These are phyloP conservation scores for Saitozyma podzolica DNA, from an alignment of 768 basidiomycete genomes.

Conservation along the genomic window DNA sequence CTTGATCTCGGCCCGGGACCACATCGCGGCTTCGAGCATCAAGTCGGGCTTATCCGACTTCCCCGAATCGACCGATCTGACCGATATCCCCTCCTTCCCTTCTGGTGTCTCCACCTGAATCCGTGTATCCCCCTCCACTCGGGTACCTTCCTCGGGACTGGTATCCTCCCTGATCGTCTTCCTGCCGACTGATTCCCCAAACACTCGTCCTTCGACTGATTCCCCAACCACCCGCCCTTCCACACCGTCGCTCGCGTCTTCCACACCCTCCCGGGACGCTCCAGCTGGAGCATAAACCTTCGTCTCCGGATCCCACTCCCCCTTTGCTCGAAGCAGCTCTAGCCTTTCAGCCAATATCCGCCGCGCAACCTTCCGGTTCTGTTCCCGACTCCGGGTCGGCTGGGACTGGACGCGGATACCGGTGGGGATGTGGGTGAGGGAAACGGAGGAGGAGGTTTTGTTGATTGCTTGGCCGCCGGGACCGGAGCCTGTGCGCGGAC, in stretches of 20 bases:
- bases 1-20: constrained; percentile 64
- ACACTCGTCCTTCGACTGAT: no score
- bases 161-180: neutral
- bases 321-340: constrained; percentile 22
- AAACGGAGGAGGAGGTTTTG: constrained; percentile 80
- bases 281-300: no score
- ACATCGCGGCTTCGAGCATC: constrained; percentile 64
- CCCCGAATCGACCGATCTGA: neutral
- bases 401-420: constrained; percentile 84
- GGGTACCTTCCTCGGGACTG: neutral
- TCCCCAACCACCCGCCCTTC: no score
- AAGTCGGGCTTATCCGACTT: constrained; percentile 12
- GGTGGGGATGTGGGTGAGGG: constrained; percentile 82
- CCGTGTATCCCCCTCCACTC: constrained; percentile 16
- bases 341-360: constrained; percentile 73
- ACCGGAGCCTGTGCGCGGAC: constrained; percentile 65
- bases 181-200: no score
- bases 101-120: constrained; percentile 28
- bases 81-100: neutral
- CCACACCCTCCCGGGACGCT: no score
- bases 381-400: constrained; percentile 76
- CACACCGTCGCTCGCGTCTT: no score
- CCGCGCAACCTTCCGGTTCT: constrained; percentile 77
- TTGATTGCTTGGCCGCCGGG: constrained; percentile 97
- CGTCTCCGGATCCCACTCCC: neutral